Base-by-base conservation (phyloP, 2,329 filamentous ascomycete species). In the Venturia pyrina region DNA sequence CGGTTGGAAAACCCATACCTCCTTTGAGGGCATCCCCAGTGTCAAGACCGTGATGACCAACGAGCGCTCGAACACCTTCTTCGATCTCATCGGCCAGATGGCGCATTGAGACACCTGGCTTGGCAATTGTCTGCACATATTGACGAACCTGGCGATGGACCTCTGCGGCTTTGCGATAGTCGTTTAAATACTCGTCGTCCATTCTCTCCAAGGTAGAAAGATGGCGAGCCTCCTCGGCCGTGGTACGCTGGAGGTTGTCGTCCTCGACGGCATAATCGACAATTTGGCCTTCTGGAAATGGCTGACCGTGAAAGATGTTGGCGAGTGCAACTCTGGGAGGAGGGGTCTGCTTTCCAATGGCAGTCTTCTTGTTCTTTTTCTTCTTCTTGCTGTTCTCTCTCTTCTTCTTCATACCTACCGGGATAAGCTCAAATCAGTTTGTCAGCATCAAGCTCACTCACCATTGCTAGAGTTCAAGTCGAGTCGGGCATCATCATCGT, bases 51-150 rank as follows among this genome's bases (percentile, higher is more conserved):
- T 84, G 81, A 74, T 96, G 90, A 5, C 89, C 91, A 2, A 88
- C 88, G 69, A 96, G 77, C 34, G 88, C 85, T 69, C 91, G 85
- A 43, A 95, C 90, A 63, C 89, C 85, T 73, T 93, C 86, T 76
- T 96, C 91, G 71, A 96, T 95, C n/a, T 87, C 88, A 74, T 93
- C 87, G 8, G 90, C 90, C 70, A 96, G 93, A 75, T 92, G 87
- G 2, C 87, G 91, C 73, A 96, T 78, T 5, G 84, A 85, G 81
- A 91, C 87, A 62, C 91, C 91, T 0, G 91, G 91, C 80, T 89
- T 89, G 73, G 95, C 90, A 72, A 83, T 87, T 74, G 87, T 87
- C 77, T 91, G 87, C 3, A 89, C 90, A 83, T 89, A 92, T 75
- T 91, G 87, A 63, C 91, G 87, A 66, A 95, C 91, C 75, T 96